Evolutionary conservation across 495 filamentous ascomycete genomes (phyloP).

Genomic region (Trichoderma orchidacearum): DNA sequence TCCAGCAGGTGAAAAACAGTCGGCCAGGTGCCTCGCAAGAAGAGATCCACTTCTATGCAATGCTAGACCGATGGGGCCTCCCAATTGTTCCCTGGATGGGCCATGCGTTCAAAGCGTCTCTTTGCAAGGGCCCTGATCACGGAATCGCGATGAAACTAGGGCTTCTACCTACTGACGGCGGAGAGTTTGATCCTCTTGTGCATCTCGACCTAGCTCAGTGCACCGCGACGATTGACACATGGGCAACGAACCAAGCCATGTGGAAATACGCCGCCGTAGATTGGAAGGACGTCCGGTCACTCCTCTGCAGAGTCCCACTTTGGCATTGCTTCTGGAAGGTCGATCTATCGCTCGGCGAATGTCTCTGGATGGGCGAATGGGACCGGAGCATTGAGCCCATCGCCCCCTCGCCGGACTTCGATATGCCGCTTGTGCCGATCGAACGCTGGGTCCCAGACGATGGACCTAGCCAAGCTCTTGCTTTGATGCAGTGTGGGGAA

Average conservation of each 20-base stretch:
- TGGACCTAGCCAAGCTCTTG: neutral
- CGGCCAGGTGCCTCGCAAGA: neutral
- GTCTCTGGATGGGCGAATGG: neutral
- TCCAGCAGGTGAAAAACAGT: neutral
- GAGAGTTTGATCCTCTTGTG: neutral
- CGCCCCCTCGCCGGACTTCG: neutral
- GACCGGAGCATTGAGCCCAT: neutral
- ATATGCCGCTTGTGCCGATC: neutral
- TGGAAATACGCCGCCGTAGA: neutral
- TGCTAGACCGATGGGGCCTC: neutral
- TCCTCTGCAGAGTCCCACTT: neutral
- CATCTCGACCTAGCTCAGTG: neutral
- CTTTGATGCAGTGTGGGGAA: neutral
- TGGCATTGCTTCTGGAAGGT: neutral
- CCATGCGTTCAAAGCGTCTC: neutral
- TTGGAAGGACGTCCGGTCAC: neutral
- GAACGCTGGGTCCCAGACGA: neutral
- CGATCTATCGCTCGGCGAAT: neutral
- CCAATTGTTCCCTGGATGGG: neutral
- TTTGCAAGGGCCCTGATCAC: neutral
- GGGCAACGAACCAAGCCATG: neutral
- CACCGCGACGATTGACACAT: neutral
- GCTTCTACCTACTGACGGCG: neutral
- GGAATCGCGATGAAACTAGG: neutral
- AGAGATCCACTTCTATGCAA: neutral